These are phyloP conservation scores for Zoysia japonica DNA, from an alignment of 176 grass and related monocot species.

Conservation along the genomic window DNA sequence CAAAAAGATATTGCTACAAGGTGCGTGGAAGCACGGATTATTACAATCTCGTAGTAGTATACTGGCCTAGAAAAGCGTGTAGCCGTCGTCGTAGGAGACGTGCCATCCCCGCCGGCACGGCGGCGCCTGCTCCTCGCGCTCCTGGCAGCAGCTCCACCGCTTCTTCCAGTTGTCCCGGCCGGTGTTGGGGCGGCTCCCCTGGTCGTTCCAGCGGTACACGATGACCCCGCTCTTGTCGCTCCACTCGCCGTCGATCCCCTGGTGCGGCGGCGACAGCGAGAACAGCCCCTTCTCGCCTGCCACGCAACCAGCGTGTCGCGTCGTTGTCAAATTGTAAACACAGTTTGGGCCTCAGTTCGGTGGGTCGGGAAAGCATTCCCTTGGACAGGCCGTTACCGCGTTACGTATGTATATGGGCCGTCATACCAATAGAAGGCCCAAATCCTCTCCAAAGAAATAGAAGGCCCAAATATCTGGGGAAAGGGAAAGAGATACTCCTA, in stretches of 20 bases:
- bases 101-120: constrained; percentile 64
- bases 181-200: constrained; percentile 47
- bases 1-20: too few relatives aligned
- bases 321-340: neutral
- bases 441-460: too few relatives aligned
- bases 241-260: constrained; percentile 87
- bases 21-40: neutral
- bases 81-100: constrained; percentile 75
- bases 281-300: constrained; percentile 77
- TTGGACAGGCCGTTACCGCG: too few relatives aligned
- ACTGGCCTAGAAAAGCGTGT: constrained; percentile 55
- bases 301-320: neutral
- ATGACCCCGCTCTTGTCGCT: constrained; percentile 77
- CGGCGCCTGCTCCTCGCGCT: constrained; percentile 60
- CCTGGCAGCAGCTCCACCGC: constrained; percentile 79
- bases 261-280: constrained; percentile 72
- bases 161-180: constrained; percentile 66
- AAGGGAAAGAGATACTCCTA: too few relatives aligned
- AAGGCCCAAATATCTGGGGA: too few relatives aligned
- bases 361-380: too few relatives aligned
- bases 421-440: too few relatives aligned
- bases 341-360: neutral
- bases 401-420: too few relatives aligned
- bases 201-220: constrained; percentile 81
- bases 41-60: neutral